phyloP scores from a whole-genome alignment of 176 grass and related monocot genomes.

The Raddia guianensis region DNA sequence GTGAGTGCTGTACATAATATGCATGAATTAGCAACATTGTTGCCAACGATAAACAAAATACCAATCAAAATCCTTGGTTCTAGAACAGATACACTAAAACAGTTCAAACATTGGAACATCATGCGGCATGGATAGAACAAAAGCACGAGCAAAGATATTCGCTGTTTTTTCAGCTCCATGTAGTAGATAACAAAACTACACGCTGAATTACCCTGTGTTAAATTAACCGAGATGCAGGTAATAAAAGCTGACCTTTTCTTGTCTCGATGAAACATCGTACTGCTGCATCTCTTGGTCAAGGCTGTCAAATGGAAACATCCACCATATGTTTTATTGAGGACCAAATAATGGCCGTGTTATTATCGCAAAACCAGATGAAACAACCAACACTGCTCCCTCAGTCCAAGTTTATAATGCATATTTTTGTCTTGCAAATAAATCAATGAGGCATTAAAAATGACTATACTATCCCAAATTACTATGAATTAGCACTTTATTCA shows the following conservation, averaged over 20 bases:
- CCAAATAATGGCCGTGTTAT: neutral
- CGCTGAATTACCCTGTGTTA: conserved; percentile 53
- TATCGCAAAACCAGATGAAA: neutral
- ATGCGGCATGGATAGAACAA: neutral
- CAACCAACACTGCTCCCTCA: neutral
- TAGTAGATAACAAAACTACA: neutral
- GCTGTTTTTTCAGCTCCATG: neutral
- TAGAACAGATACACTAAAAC: neutral
- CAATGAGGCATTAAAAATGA: no score
- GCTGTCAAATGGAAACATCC: conserved; percentile 34
- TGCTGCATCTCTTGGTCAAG: conserved; percentile 56
- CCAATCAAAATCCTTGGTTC: neutral
- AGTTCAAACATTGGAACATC: neutral
- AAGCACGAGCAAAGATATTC: neutral
- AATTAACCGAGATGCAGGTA: conserved; percentile 68
- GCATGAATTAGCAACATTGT: neutral
- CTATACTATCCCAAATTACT: no score
- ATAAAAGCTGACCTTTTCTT: conserved; percentile 55
- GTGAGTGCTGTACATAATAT: neutral
- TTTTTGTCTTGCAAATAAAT: no score
- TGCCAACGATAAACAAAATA: neutral
- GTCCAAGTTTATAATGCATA: no score
- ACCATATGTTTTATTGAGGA: neutral
- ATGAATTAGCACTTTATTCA: no score
- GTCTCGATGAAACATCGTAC: conserved; percentile 68